Conservation (phyloP, 2,329 filamentous ascomycete species). For the Fonsecaea multimorphosa region DNA sequence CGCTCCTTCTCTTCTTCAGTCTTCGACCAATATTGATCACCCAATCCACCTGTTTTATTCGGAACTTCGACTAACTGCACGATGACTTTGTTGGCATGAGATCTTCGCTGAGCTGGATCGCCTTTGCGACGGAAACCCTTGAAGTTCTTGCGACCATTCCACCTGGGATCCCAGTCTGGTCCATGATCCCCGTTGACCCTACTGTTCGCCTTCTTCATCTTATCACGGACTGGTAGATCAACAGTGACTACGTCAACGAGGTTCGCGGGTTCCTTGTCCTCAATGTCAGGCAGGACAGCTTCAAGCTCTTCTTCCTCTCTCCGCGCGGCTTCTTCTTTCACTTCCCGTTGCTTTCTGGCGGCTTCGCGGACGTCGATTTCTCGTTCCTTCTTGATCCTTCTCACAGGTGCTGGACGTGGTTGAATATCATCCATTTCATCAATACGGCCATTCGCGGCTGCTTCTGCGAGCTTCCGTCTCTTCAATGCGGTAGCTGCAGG, state of each 20-base stretch:
- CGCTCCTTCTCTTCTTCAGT: slow-evolving; percentile 42
- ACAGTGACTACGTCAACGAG: slow-evolving; percentile 80
- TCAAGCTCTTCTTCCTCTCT: slow-evolving; percentile 56
- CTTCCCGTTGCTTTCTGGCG: slow-evolving; percentile 60
- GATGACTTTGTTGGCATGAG: slow-evolving; percentile 60
- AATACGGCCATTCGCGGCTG: slow-evolving; percentile 52
- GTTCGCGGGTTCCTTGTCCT: slow-evolving; percentile 64
- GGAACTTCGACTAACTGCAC: slow-evolving; percentile 74
- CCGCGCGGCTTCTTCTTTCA: slow-evolving; percentile 68
- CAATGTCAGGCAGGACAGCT: slow-evolving; percentile 68
- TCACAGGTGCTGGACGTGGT: slow-evolving; percentile 45
- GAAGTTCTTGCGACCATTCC: slow-evolving; percentile 96
- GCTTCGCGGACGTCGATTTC: slow-evolving; percentile 73
- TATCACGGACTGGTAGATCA: slow-evolving; percentile 58
- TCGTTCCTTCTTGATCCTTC: slow-evolving; percentile 53
- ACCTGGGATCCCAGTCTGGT: slow-evolving; percentile 80
- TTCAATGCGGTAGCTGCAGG: slow-evolving; percentile 80
- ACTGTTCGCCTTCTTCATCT: slow-evolving; percentile 40
- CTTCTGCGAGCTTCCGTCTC: slow-evolving; percentile 68
- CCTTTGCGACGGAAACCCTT: slow-evolving; percentile 78
- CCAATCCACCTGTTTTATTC: slow-evolving; percentile 73
- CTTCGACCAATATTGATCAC: slow-evolving; percentile 74
- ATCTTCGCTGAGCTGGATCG: slow-evolving; percentile 46
- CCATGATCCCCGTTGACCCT: slow-evolving; percentile 46
- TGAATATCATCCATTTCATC: slow-evolving; percentile 29